Evolutionary conservation across 2,329 filamentous ascomycete species (phyloP).

Genomic region (Westerdykella sp.): DNA sequence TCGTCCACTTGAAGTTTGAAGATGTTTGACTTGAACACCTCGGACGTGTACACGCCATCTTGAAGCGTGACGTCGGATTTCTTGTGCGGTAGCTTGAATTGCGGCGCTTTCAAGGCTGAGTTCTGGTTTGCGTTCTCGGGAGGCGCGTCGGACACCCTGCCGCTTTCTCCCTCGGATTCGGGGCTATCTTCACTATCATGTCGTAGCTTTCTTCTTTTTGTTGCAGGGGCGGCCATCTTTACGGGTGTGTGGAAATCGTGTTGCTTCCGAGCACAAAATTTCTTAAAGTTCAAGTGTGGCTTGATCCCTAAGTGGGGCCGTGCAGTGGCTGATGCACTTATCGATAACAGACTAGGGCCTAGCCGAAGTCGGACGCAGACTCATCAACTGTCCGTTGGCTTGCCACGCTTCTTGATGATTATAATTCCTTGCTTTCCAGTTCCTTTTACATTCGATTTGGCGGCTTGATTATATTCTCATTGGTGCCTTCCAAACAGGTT

Average conservation of each 20-base stretch:
- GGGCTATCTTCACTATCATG: conserved; percentile 25
- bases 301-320: conserved; percentile 5
- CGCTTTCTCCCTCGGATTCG: conserved; percentile 8
- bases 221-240: conserved; percentile 32
- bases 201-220: conserved; percentile 46
- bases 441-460: conserved; percentile 3
- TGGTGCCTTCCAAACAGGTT: not conserved
- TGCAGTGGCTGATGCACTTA: conserved; percentile 15
- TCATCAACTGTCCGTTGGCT: not conserved
- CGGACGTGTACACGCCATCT: conserved; percentile 43
- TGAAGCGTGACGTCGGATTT: conserved; percentile 20
- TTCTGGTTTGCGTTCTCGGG: not conserved
- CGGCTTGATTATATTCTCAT: conserved; percentile 4
- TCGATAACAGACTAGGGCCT: conserved; percentile 21
- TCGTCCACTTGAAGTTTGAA: conserved; percentile 65
- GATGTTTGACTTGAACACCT: conserved; percentile 59
- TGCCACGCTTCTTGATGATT: not conserved
- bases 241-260: not conserved
- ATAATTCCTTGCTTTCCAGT: not conserved
- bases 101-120: not conserved
- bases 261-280: not conserved
- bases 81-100: conserved; percentile 8
- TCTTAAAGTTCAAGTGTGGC: too few relatives aligned
- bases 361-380: conserved; percentile 26
- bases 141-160: not conserved